Conservation (phyloP, 2,329 filamentous ascomycete genomes). For the Acephala macrosclerotiorum region DNA sequence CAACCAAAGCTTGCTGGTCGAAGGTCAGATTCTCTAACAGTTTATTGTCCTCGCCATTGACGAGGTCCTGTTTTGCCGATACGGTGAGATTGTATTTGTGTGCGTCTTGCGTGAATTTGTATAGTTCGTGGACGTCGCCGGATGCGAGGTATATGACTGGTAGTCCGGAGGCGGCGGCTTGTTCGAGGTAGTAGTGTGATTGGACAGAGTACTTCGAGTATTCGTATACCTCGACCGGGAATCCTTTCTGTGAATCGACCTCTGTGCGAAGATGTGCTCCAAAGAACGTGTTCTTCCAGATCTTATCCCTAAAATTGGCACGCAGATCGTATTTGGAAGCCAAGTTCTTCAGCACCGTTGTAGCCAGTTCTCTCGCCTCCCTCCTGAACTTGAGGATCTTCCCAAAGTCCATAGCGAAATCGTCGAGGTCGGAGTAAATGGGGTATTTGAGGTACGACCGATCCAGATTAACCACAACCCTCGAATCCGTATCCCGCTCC, state of each 20-base stretch:
- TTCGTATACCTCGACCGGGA: constrained; percentile 30
- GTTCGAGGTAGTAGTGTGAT: constrained; percentile 46
- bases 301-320: constrained; percentile 15
- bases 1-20: constrained; percentile 57
- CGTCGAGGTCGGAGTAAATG: constrained; percentile 31
- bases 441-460: constrained; percentile 37
- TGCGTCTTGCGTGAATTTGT: constrained; percentile 47
- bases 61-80: constrained; percentile 51
- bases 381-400: constrained; percentile 34
- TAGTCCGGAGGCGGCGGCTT: constrained; percentile 40
- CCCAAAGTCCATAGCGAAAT: constrained; percentile 33
- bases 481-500: constrained; percentile 21
- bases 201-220: constrained; percentile 41
- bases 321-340: constrained; percentile 17
- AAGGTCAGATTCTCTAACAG: constrained; percentile 48
- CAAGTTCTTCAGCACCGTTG: constrained; percentile 26
- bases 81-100: constrained; percentile 46
- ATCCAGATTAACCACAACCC: constrained; percentile 29
- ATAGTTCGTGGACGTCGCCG: constrained; percentile 48
- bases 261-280: constrained; percentile 40
- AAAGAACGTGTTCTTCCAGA: constrained; percentile 33
- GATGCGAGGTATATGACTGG: constrained; percentile 52
- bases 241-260: constrained; percentile 31
- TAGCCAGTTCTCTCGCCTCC: constrained; percentile 34
- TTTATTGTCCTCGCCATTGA: constrained; percentile 45